Evolutionary conservation across 768 basidiomycete genomes (phyloP).

Genomic region (Podaxis pistillaris): DNA sequence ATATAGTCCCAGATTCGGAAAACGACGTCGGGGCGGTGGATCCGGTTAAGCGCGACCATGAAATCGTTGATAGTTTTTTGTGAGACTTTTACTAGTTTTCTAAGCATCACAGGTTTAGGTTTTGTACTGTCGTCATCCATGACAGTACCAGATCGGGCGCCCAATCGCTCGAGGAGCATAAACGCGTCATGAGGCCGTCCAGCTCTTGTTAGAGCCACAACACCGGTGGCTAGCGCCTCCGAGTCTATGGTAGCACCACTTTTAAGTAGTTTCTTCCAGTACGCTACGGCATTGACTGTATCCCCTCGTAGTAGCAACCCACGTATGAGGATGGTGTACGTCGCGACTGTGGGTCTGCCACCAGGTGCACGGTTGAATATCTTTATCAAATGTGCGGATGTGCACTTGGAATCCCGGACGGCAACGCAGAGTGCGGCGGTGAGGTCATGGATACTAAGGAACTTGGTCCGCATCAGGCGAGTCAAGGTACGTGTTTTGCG

Average conservation of each 20-base stretch:
- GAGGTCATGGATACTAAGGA: constrained; percentile 42
- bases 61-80: constrained; percentile 21
- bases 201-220: constrained; percentile 45
- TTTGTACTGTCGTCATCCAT: neutral
- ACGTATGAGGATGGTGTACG: constrained; percentile 54
- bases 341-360: constrained; percentile 40
- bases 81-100: constrained; percentile 16
- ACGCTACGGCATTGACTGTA: constrained; percentile 34
- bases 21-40: constrained; percentile 58
- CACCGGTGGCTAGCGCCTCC: constrained; percentile 46
- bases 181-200: constrained; percentile 49
- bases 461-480: constrained; percentile 12
- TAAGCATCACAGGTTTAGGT: neutral
- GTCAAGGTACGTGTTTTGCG: constrained; percentile 3
- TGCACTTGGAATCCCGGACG: constrained; percentile 32
- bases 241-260: constrained; percentile 40
- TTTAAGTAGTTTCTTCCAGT: constrained; percentile 42
- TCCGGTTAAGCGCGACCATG: constrained; percentile 40
- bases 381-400: neutral
- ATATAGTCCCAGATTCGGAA: constrained; percentile 73
- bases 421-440: constrained; percentile 46
- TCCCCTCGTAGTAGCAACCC: constrained; percentile 47
- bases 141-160: neutral
- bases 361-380: constrained; percentile 23
- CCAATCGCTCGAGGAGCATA: constrained; percentile 43